phyloP scores from a whole-genome alignment of 208 protist genomes.

The Leishmania arabica region DNA sequence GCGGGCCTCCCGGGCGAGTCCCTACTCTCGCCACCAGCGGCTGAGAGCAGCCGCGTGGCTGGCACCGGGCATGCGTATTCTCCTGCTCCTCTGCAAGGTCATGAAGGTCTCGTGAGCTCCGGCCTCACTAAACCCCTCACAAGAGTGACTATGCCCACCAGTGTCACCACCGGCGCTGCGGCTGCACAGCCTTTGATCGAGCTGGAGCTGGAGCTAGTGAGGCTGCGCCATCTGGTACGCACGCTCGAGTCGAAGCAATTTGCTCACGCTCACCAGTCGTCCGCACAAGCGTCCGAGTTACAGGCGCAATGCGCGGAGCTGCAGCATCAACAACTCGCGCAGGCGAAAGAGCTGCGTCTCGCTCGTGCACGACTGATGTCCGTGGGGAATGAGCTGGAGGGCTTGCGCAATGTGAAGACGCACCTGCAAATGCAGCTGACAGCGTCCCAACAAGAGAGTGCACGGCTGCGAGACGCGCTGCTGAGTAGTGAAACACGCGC shows the following conservation, averaged over 20 bases:
- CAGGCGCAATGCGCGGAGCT: slow-evolving; percentile 23
- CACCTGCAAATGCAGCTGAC: slow-evolving; percentile 46
- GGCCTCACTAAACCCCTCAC: not conserved
- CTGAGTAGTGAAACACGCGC: not conserved
- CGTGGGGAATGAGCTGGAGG: slow-evolving; percentile 20
- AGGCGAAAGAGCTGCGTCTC: slow-evolving; percentile 23
- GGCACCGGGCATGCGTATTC: not conserved
- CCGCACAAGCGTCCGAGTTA: slow-evolving; percentile 21
- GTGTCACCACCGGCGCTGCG: too few species aligned
- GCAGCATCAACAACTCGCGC: slow-evolving; percentile 24
- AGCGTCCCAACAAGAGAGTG: slow-evolving; percentile 24
- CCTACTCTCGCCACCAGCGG: not conserved
- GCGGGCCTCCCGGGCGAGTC: not conserved
- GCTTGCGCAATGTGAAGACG: slow-evolving; percentile 33
- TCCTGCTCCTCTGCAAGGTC: not conserved
- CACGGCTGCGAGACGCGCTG: slow-evolving; percentile 38
- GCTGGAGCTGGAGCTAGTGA: slow-evolving; percentile 26
- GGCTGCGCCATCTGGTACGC: slow-evolving; percentile 31
- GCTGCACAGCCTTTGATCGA: not conserved
- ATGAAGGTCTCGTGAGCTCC: not conserved
- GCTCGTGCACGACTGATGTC: slow-evolving; percentile 23
- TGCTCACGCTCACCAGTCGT: slow-evolving; percentile 25
- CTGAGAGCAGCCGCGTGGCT: not conserved
- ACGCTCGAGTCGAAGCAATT: slow-evolving; percentile 26
- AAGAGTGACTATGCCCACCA: not conserved